Conservation (phyloP, 768 basidiomycete genomes). For the Russula compacta region DNA sequence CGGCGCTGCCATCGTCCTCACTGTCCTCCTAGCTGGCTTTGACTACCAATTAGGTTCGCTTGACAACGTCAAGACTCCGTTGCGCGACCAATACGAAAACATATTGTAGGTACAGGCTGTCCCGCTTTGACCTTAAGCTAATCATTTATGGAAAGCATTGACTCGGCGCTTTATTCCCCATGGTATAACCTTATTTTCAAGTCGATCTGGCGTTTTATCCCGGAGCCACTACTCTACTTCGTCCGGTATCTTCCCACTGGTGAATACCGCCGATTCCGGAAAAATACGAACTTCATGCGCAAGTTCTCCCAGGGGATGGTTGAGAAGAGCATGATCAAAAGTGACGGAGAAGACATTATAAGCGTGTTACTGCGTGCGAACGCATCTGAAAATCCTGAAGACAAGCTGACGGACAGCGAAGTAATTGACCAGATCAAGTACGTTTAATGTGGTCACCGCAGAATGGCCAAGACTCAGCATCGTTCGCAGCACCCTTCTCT, state of each 20-base stretch:
- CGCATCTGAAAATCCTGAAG: slow-evolving; percentile 5
- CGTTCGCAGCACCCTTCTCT: not conserved
- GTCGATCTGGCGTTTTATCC: not conserved
- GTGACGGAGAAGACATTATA: no score
- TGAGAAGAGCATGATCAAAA: no score
- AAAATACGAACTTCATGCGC: not conserved
- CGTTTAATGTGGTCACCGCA: no score
- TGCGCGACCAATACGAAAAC: no score
- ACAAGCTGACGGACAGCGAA: no score
- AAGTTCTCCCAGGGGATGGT: not conserved
- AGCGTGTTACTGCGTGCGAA: slow-evolving; percentile 13
- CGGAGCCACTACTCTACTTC: not conserved
- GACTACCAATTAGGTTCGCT: slow-evolving; percentile 21
- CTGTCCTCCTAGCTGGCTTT: slow-evolving; percentile 10
- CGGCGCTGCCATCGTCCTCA: no score
- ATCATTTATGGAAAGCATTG: not conserved
- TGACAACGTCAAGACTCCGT: slow-evolving; percentile 16
- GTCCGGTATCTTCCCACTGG: not conserved
- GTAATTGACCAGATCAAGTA: no score
- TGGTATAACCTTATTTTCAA: not conserved
- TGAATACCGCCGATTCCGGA: not conserved
- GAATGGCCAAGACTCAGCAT: not conserved
- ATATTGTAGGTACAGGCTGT: no score
- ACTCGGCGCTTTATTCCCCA: not conserved
- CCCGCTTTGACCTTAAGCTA: no score